A percentile compares a stretch with the other conserved stretches of the same genome.
Evolutionary conservation across 352 stramenopile genomes (phyloP).

Genomic region (Sclerospora graminicola): DNA sequence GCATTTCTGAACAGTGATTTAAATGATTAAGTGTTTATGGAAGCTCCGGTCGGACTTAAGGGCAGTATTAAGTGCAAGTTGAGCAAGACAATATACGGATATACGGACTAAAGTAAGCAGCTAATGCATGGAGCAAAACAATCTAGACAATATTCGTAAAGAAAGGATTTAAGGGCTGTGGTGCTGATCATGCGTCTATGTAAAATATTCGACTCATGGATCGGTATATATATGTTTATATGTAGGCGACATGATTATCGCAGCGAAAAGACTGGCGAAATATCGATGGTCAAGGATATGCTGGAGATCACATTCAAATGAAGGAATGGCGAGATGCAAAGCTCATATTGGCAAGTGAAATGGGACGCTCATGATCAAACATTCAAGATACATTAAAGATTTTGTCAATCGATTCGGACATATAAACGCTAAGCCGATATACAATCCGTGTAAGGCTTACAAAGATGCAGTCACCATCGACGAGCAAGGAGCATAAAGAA

Average conservation of each 20-base stretch:
- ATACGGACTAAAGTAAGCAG: neutral
- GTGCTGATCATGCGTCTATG: neutral
- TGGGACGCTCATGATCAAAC: neutral
- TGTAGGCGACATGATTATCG: neutral
- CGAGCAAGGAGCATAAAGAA: neutral
- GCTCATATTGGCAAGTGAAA: neutral
- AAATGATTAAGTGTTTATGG: too few species aligned
- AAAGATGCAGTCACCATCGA: neutral
- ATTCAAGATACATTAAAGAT: conserved; percentile 5
- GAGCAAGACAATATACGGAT: neutral
- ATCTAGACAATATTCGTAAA: neutral
- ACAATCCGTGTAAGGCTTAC: conserved; percentile 4
- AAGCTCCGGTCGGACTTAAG: neutral
- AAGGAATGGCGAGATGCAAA: neutral
- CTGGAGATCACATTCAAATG: neutral
- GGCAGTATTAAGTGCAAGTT: neutral
- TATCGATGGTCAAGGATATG: neutral
- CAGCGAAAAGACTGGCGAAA: neutral
- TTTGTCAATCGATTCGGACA: conserved; percentile 1
- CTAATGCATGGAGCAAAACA: neutral
- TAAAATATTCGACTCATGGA: neutral
- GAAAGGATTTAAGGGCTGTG: neutral
- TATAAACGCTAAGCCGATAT: conserved; percentile 2
- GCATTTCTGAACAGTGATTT: too few species aligned
- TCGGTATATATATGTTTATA: neutral